Base-by-base conservation (phyloP, 2,329 filamentous ascomycete genomes). In the Aspergillus tubingensis region DNA sequence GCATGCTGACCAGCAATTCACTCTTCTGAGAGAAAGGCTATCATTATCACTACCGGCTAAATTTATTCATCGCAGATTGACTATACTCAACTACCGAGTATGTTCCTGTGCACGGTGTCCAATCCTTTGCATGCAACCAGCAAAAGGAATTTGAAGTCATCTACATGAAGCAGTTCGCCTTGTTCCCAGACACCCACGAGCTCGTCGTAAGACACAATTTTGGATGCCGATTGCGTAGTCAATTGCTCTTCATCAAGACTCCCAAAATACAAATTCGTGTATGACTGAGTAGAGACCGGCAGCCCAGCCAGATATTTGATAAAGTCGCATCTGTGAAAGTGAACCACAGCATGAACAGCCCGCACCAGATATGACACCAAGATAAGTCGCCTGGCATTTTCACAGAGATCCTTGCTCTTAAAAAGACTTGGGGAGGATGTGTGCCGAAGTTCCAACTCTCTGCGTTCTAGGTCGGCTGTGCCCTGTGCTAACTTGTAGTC, bases 341-440 rank as follows among this genome's bases (percentile, higher is more conserved):
- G 36, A 21, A 59, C 5, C 13, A 59, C 57, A 1, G 51, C 43
- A 13, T 44, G 39, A 7, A 59, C 51, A 11, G 51, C 57, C 2
- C 57, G 57, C 49, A 54, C 57, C 11, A 59, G 27, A 27, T 59
- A 59, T 1, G 57, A 59, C 8, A 54, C 25, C 6, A 59, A 15
- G 17, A 59, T 19, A 2, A 59, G 50, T n/a, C 32, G 51, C 7
- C 57, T 43, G 6, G 41, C 19, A 41, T 32, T 43, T 10, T 54
- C 57, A 19, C 51, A 54, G 1, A 54, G 8, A 27, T 30, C 13
- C 21, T 8, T 27, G 23, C 11, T 19, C 21, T 44, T 32, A 5
- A 25, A 17, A 17, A 11, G 6, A 21, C 36, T 0, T n/a, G 15
- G 0, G 39, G 19, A 10, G 11, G 38, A 1, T 5, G 17, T 17